Percentiles rank a stretch among this genome's conserved stretches.
Conservation (phyloP, 1,139 yeast genomes). For the Candida sp. region DNA sequence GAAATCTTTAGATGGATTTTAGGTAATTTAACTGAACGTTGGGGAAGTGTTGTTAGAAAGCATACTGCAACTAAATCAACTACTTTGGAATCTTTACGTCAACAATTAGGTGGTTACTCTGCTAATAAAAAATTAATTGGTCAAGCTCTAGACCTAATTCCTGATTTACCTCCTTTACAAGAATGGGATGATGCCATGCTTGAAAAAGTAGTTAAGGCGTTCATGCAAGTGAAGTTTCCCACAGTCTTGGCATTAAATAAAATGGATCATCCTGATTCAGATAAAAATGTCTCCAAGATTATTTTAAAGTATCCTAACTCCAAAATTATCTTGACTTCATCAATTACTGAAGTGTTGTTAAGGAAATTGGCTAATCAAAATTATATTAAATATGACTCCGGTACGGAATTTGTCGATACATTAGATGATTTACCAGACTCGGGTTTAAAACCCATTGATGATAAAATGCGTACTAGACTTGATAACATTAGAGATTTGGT, state of each 20-base stretch:
- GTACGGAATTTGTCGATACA: slow-evolving; percentile 93
- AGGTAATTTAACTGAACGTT: slow-evolving; percentile 82
- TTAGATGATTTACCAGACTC: slow-evolving; percentile 72
- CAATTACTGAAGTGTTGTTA: slow-evolving; percentile 86
- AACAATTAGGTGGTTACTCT: slow-evolving; percentile 94
- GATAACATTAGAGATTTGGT: slow-evolving; percentile 90
- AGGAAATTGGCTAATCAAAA: slow-evolving; percentile 80
- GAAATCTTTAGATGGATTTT: slow-evolving; percentile 94
- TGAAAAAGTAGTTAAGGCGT: slow-evolving; percentile 73
- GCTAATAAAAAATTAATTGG: slow-evolving; percentile 77
- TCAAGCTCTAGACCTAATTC: slow-evolving; percentile 66
- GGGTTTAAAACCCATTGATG: slow-evolving; percentile 74
- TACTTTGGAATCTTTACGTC: slow-evolving; percentile 79
- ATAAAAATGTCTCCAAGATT: slow-evolving; percentile 92
- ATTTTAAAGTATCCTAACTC: slow-evolving; percentile 75
- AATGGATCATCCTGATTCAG: slow-evolving; percentile 97
- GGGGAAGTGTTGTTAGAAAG: slow-evolving; percentile 86
- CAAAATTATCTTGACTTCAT: slow-evolving; percentile 83
- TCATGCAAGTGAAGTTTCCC: slow-evolving; percentile 87
- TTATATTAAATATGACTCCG: slow-evolving; percentile 84
- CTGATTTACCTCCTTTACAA: slow-evolving; percentile 70
- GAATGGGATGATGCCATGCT: slow-evolving; percentile 82
- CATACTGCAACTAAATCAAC: slow-evolving; percentile 61
- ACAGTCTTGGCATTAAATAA: slow-evolving; percentile 90
- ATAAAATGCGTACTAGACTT: slow-evolving; percentile 67